Evolutionary conservation across 2,329 filamentous ascomycete genomes (phyloP).

Genomic region (Colletotrichum sp.): DNA sequence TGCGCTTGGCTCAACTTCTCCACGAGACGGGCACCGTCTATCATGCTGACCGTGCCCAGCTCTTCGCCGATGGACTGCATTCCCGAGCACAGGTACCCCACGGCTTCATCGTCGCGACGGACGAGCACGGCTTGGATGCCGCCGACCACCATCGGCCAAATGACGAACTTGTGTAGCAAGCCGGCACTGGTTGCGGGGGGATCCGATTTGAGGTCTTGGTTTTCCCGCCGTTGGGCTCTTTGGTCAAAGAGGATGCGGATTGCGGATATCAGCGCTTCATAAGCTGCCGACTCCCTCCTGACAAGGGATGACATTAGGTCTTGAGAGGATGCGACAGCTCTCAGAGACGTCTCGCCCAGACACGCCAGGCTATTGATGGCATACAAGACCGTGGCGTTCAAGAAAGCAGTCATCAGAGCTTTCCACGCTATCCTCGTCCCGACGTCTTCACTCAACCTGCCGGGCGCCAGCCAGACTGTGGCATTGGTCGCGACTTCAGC

Average conservation of each 20-base stretch:
- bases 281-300: background rate
- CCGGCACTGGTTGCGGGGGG: background rate
- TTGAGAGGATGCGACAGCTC: background rate
- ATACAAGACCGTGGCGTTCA: background rate
- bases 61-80: constrained; percentile 2
- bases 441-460: background rate
- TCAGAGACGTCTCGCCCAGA: background rate
- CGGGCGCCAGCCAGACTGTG: background rate
- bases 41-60: constrained; percentile 5
- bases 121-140: background rate
- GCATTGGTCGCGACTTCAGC: background rate
- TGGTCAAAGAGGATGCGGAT: background rate
- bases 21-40: constrained; percentile 8
- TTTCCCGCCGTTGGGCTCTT: background rate
- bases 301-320: accelerated
- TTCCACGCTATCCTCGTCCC: background rate
- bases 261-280: background rate
- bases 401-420: background rate
- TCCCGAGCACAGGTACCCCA: background rate
- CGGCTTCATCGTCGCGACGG: background rate
- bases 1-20: background rate
- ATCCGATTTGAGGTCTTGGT: background rate
- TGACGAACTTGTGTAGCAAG: background rate
- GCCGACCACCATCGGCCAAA: background rate
- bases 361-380: background rate